Percentiles rank a stretch among this genome's conserved stretches.
Evolutionary conservation across 2,329 filamentous ascomycete species (phyloP).

Genomic region (Metarhizium robertsii): DNA sequence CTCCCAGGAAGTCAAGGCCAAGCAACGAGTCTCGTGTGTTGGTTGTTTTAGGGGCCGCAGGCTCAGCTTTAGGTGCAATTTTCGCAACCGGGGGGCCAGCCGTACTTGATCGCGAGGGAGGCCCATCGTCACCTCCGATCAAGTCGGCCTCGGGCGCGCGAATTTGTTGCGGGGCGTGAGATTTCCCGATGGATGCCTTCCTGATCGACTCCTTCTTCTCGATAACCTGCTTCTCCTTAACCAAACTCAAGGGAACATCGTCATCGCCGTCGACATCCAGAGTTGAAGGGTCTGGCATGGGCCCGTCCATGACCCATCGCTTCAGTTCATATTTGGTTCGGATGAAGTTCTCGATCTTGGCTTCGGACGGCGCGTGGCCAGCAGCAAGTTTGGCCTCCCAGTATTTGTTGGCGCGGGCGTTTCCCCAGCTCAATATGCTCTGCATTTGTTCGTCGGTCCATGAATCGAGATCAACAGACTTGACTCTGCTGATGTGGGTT

Average conservation of each 20-base stretch:
- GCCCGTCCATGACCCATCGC: constrained; percentile 98
- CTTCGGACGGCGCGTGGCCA: constrained; percentile 87
- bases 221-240: constrained; percentile 57
- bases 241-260: constrained; percentile 57
- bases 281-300: constrained; percentile 84
- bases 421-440: constrained; percentile 92
- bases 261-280: constrained; percentile 80
- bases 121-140: constrained; percentile 66
- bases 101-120: constrained; percentile 63
- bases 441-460: constrained; percentile 98
- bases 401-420: constrained; percentile 93
- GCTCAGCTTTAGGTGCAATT: constrained; percentile 49
- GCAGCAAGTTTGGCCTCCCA: constrained; percentile 93
- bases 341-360: constrained; percentile 99
- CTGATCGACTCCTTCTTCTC: constrained; percentile 50
- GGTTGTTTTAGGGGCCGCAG: constrained; percentile 58
- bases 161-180: constrained; percentile 21
- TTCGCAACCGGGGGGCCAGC: constrained; percentile 54
- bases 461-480: constrained; percentile 93
- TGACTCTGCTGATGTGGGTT: constrained; percentile 95
- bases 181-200: constrained; percentile 46
- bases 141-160: constrained; percentile 59
- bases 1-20: constrained; percentile 86
- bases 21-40: constrained; percentile 81
- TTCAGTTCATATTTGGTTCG: constrained; percentile 98